These are phyloP conservation scores for Pichia gijzeniarum DNA, from an alignment of 805 yeast species.

Conservation along the genomic window DNA sequence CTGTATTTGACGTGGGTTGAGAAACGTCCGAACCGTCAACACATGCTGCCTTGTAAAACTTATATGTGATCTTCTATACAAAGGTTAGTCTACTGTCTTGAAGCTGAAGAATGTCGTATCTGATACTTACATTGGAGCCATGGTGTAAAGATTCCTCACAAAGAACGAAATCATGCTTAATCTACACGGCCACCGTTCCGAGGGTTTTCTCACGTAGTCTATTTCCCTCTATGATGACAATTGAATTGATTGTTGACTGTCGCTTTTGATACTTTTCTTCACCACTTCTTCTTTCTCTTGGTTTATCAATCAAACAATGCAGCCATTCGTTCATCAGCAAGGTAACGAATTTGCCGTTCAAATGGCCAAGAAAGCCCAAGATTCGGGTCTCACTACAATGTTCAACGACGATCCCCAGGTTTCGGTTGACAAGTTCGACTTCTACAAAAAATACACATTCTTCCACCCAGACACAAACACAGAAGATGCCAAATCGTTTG, in stretches of 20 bases:
- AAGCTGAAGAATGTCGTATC: too few relatives aligned
- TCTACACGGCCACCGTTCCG: not conserved
- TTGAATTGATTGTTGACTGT: too few relatives aligned
- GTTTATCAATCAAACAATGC: constrained; percentile 1
- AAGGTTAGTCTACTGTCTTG: too few relatives aligned
- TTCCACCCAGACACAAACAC: constrained; percentile 9
- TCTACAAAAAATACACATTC: constrained; percentile 8
- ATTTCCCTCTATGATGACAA: too few relatives aligned
- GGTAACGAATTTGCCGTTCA: constrained; percentile 11
- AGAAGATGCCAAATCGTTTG: constrained; percentile 9
- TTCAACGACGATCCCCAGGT: constrained; percentile 13
- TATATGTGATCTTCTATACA: constrained; percentile 21
- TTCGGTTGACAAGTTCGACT: constrained; percentile 11
- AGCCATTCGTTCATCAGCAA: constrained; percentile 10
- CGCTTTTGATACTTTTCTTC: not conserved
- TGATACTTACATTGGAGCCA: constrained; percentile 25
- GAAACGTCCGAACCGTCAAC: constrained; percentile 24
- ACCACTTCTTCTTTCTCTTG: not conserved
- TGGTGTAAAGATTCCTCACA: not conserved
- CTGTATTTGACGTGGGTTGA: constrained; percentile 22
- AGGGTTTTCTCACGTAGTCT: constrained; percentile 1
- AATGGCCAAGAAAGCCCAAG: constrained; percentile 10
- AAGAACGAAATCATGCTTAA: not conserved
- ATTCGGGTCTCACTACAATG: constrained; percentile 11
- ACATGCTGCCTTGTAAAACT: constrained; percentile 12